phyloP scores from a whole-genome alignment of 345 rosid genomes.

The Eutrema heterophyllum region DNA sequence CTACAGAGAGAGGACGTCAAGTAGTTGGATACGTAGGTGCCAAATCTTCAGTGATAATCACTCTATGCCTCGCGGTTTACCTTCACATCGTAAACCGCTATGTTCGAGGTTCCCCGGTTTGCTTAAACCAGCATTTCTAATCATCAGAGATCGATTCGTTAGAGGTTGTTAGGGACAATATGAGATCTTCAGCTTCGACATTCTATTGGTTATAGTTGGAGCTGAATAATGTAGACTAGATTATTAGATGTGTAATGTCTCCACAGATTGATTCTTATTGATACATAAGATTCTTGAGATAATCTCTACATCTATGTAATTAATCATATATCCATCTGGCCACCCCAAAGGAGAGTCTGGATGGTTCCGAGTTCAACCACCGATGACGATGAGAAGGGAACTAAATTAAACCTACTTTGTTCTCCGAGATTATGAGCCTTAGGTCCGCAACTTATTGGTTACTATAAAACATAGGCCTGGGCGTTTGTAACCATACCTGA shows the following conservation, averaged over 20 bases:
- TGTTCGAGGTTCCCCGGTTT: conserved; percentile 11
- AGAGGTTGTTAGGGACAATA: neutral
- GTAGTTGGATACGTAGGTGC: conserved; percentile 65
- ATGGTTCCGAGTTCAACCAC: too few relatives aligned
- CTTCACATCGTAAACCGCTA: conserved; percentile 40
- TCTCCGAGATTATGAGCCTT: too few relatives aligned
- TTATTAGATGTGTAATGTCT: neutral
- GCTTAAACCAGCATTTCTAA: conserved; percentile 12
- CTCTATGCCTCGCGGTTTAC: conserved; percentile 78
- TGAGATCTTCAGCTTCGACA: neutral
- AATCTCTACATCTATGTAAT: neutral
- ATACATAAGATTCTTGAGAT: neutral
- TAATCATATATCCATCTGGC: too few relatives aligned
- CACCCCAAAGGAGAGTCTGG: too few relatives aligned
- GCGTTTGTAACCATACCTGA: too few relatives aligned
- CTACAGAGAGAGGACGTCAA: conserved; percentile 57
- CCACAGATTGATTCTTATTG: neutral
- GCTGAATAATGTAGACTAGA: conserved; percentile 9
- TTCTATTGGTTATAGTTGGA: neutral
- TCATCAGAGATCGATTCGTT: neutral
- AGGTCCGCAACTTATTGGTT: too few relatives aligned
- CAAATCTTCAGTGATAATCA: conserved; percentile 67
- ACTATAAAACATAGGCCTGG: too few relatives aligned
- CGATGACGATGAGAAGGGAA: too few relatives aligned
- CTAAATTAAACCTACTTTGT: too few relatives aligned